phyloP scores from a whole-genome alignment of 495 filamentous ascomycete genomes.

The Penicillium coprophilum region DNA sequence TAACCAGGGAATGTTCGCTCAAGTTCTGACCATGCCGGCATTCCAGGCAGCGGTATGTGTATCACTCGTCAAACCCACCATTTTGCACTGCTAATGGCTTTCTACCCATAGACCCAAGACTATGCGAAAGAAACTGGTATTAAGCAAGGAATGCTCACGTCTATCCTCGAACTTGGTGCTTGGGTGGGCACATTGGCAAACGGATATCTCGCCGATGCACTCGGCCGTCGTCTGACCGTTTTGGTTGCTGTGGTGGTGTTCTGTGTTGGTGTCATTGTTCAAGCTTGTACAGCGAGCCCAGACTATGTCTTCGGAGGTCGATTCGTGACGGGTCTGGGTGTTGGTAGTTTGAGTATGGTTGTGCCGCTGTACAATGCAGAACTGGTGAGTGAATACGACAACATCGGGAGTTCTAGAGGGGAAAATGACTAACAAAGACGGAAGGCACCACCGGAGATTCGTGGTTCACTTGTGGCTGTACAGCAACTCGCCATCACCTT shows the following conservation, averaged over 20 bases:
- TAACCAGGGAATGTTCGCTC: conserved; percentile 43
- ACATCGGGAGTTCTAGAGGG: not conserved
- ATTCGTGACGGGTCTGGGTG: conserved; percentile 64
- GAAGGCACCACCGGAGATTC: conserved; percentile 62
- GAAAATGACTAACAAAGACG: conserved; percentile 60
- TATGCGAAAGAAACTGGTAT: conserved; percentile 51
- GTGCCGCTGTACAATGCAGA: conserved; percentile 66
- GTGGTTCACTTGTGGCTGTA: conserved; percentile 67
- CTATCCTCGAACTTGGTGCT: conserved; percentile 80
- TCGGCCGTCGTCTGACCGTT: conserved; percentile 72
- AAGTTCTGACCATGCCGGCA: conserved; percentile 36
- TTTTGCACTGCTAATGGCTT: not conserved
- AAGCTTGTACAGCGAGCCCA: conserved; percentile 58
- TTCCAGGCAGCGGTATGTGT: conserved; percentile 30
- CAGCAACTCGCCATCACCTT: conserved; percentile 67
- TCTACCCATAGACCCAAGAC: conserved; percentile 22
- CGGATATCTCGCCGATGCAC: conserved; percentile 70
- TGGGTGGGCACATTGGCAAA: conserved; percentile 76
- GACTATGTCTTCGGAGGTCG: conserved; percentile 69
- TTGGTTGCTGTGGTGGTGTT: conserved; percentile 68
- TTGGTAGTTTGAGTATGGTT: conserved; percentile 39
- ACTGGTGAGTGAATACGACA: conserved; percentile 44
- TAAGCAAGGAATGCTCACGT: conserved; percentile 61
- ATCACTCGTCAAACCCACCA: not conserved
- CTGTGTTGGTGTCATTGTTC: conserved; percentile 72